Evolutionary conservation across 305 asterid genomes (phyloP).

Genomic region (Solanum hybrid): DNA sequence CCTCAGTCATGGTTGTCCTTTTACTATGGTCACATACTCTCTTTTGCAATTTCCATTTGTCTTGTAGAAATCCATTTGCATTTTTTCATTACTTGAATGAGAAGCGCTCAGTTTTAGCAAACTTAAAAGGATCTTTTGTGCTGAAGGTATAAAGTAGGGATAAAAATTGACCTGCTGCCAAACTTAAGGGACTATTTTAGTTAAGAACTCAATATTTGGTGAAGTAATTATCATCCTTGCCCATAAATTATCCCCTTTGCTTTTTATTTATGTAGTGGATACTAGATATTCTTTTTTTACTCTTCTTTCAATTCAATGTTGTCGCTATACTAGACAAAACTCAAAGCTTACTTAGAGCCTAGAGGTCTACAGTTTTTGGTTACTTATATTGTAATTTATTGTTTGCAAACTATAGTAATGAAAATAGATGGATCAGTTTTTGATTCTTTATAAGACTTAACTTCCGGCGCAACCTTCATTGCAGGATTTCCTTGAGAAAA

Average conservation of each 20-base stretch:
- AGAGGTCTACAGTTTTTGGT: not conserved
- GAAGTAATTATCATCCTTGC: not conserved
- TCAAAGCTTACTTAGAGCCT: not conserved
- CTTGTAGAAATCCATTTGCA: not conserved
- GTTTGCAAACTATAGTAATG: not conserved
- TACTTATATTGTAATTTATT: not conserved
- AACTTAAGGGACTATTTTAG: not conserved
- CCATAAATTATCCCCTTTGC: not conserved
- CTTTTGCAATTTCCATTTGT: not conserved
- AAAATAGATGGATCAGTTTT: not conserved
- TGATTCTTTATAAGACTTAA: not conserved
- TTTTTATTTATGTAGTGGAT: not conserved
- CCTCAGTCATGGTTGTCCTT: not conserved
- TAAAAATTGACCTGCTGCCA: not conserved
- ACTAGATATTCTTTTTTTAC: not conserved
- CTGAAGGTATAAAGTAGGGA: not conserved
- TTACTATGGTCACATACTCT: not conserved
- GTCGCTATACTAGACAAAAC: not conserved
- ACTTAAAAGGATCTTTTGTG: not conserved
- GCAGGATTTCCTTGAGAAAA: conserved; percentile 61
- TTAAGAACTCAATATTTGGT: not conserved
- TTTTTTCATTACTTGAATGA: not conserved
- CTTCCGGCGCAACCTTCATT: not conserved
- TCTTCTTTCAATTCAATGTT: not conserved
- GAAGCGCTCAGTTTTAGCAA: not conserved